These are phyloP conservation scores for Brassica juncea DNA, from an alignment of 345 rosid genomes.

Conservation along the genomic window DNA sequence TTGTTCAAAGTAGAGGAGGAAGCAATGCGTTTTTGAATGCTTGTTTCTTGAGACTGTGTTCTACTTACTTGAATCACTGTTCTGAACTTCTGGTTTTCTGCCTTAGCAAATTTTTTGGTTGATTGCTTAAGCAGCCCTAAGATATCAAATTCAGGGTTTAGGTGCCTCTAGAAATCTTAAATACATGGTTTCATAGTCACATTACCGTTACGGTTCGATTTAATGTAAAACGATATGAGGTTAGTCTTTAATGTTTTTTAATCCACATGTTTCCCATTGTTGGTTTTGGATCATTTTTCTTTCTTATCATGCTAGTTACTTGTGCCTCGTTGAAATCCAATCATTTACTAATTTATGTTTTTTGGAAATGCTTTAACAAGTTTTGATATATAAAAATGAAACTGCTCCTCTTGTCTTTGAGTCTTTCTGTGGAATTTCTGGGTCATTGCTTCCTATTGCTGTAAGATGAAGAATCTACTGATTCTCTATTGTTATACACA, in stretches of 20 bases:
- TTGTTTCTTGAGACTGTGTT: neutral
- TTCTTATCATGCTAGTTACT: too few relatives aligned
- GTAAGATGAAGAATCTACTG: constrained; percentile 1
- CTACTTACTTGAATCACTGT: neutral
- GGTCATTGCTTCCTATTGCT: neutral
- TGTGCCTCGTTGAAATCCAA: too few relatives aligned
- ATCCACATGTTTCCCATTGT: too few relatives aligned
- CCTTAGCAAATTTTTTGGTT: neutral
- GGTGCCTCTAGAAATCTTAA: neutral
- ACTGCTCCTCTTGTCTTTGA: neutral
- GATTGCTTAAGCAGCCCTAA: neutral
- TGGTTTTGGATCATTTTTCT: too few relatives aligned
- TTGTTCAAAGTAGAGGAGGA: neutral
- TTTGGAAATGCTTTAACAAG: too few relatives aligned
- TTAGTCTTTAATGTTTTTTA: too few relatives aligned
- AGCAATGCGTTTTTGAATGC: too few relatives aligned
- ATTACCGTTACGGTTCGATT: too few relatives aligned
- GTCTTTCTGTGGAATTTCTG: too few relatives aligned
- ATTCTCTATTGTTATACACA: neutral
- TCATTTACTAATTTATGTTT: too few relatives aligned
- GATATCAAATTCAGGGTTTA: neutral
- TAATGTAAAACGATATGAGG: too few relatives aligned
- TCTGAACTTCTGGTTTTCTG: neutral
- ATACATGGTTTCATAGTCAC: neutral
- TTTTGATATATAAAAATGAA: too few relatives aligned